Base-by-base conservation (phyloP, 192 early-diverging fungal species). In the Globomyces pollinis-pini region DNA sequence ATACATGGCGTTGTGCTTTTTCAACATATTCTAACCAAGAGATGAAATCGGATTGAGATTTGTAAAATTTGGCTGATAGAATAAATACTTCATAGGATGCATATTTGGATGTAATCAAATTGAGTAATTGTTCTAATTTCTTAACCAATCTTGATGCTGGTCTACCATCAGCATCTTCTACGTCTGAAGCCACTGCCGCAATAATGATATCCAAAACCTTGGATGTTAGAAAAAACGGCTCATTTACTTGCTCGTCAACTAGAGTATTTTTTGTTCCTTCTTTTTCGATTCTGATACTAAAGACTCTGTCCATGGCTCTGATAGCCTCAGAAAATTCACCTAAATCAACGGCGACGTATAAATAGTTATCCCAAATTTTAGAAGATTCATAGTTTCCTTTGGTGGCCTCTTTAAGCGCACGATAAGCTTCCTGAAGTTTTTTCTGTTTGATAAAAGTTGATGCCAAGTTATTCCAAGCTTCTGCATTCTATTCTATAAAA, bases 401-500 rank as follows among this genome's bases (percentile, higher is more conserved):
- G 16, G 88, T 53, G 1, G 92, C 91, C 70, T 94, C 88, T 42
- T 85, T 77, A 16, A 96, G 74, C 0, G 88, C 84, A 28, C 85
- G 74, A 67, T 84, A 88, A 0, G 93, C 94, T 21, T 93, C 90
- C n/a, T 70, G 68, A 2, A 65, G 54, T 35, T 74, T 28, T 57
- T 87, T 88, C 31, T 83, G 66, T 47, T 82, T 82, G 61, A 95
- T 66, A 59, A 91, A 90, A 35, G 89, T 83, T 0, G 85, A 86
- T 2, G 92, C 91, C 56, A 99, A 68, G 70, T 99, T 99, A 61
- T 87, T 97, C 93, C 94, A 99, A 29, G 92, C 91, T 74, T 99
- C 96, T 31, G 86, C 88, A 62, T 95, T 94, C 53, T 77, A 69
- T 57, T 41, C 36, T 60, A 2, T 28, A 8, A 4, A 62, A n/a